Percentiles rank a stretch among this genome's conserved stretches.
Conservation (phyloP, 2,329 filamentous ascomycete genomes). For the Diplodia seriata region DNA sequence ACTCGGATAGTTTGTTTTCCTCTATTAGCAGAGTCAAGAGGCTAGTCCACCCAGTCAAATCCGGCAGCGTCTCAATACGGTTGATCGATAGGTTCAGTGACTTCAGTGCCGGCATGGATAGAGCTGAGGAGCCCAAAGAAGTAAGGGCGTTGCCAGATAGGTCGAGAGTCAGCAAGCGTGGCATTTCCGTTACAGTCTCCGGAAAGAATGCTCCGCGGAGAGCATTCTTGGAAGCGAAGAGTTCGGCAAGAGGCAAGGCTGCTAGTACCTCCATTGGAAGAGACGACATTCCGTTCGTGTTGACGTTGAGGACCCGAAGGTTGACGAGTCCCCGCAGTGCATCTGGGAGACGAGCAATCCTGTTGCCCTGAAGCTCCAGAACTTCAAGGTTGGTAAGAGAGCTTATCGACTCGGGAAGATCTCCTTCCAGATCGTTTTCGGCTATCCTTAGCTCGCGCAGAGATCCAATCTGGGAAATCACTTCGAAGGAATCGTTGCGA, state of each 20-base stretch:
- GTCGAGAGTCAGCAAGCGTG: conserved; percentile 76
- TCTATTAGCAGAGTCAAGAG: conserved; percentile 77
- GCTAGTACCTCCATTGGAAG: conserved; percentile 75
- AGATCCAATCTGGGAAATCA: conserved; percentile 74
- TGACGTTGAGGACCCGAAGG: conserved; percentile 78
- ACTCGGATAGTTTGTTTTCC: conserved; percentile 76
- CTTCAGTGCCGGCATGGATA: conserved; percentile 75
- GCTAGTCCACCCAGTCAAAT: conserved; percentile 74
- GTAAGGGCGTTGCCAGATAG: conserved; percentile 77
- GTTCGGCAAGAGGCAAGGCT: conserved; percentile 72
- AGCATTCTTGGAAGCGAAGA: conserved; percentile 79
- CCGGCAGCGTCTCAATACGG: conserved; percentile 73
- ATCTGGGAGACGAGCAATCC: conserved; percentile 72
- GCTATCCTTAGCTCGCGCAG: conserved; percentile 83
- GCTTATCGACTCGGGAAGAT: conserved; percentile 67
- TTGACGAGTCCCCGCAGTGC: conserved; percentile 70
- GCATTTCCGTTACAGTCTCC: conserved; percentile 53
- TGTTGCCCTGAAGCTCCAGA: conserved; percentile 82
- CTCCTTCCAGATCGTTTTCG: conserved; percentile 69
- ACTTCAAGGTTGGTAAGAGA: conserved; percentile 74
- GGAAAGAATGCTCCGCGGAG: conserved; percentile 76
- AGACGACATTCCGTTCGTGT: conserved; percentile 72
- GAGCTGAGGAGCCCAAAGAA: conserved; percentile 54
- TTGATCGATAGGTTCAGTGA: conserved; percentile 82
- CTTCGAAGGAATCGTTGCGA: conserved; percentile 71